Percentiles rank a stretch among this genome's conserved stretches.
Evolutionary conservation across 371 early-diverging fungal species (phyloP).

Genomic region (Mortierella sp.): DNA sequence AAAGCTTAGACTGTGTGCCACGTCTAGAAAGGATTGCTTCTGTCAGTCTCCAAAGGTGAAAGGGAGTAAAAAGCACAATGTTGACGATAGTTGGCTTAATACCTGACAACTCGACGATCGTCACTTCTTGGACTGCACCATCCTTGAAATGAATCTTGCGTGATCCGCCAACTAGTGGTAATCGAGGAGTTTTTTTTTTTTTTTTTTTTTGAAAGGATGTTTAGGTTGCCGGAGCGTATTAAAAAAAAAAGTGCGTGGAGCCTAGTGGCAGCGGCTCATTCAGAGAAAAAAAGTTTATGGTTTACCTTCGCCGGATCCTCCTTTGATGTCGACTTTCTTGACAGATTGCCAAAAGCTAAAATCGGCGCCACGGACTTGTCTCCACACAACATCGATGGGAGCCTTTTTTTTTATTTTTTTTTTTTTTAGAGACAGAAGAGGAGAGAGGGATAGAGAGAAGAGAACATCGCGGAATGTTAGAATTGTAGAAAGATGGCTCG

Average conservation of each 20-base stretch:
- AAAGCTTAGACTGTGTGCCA: constrained; percentile 63
- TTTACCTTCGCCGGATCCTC: constrained; percentile 51
- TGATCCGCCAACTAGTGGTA: constrained; percentile 59
- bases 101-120: constrained; percentile 64
- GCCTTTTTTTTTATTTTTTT: constrained; percentile 30
- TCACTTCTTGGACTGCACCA: constrained; percentile 66
- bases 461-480: no score
- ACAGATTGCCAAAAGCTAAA: constrained; percentile 61
- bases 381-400: constrained; percentile 60
- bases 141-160: constrained; percentile 69
- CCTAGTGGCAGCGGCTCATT: neutral
- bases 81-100: neutral
- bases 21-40: constrained; percentile 42
- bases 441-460: no score
- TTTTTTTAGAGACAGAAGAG: no score
- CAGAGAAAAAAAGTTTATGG: neutral
- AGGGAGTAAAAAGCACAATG: constrained; percentile 6
- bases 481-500: no score
- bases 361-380: constrained; percentile 55
- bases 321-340: constrained; percentile 53
- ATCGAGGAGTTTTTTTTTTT: neutral
- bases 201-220: no score
- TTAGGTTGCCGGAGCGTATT: no score
- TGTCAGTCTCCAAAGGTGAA: constrained; percentile 4
- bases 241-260: neutral